phyloP scores from a whole-genome alignment of 2,329 filamentous ascomycete species.

The Penicillium capsulatum region DNA sequence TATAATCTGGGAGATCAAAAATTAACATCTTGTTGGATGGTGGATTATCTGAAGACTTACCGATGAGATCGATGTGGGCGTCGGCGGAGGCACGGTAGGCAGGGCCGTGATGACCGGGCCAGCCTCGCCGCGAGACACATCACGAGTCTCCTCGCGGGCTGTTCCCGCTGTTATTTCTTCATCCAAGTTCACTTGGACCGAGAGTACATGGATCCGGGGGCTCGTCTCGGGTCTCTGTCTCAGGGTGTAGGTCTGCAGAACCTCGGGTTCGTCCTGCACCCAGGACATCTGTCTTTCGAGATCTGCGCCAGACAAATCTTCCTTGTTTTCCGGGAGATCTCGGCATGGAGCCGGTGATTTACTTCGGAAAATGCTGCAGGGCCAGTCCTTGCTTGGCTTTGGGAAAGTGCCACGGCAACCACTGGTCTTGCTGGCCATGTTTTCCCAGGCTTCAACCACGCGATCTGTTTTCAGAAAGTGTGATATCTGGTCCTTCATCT shows the following conservation, averaged over 20 bases:
- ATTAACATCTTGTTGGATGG: too few relatives aligned
- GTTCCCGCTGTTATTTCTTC: conserved; percentile 15
- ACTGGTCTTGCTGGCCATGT: conserved; percentile 20
- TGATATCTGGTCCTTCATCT: conserved; percentile 31
- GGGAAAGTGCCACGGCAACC: conserved; percentile 11
- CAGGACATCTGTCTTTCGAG: conserved; percentile 29
- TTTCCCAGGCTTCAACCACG: conserved; percentile 33
- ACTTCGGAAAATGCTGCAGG: conserved; percentile 31
- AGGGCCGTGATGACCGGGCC: conserved; percentile 16
- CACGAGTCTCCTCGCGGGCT: neutral
- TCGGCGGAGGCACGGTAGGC: conserved; percentile 6
- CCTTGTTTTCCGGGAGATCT: conserved; percentile 5
- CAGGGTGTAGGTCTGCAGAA: conserved; percentile 30
- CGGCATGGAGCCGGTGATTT: conserved; percentile 20
- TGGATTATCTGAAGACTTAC: conserved; percentile 1
- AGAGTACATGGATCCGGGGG: conserved; percentile 32
- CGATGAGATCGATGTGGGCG: conserved; percentile 5
- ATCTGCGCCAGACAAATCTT: conserved; percentile 12
- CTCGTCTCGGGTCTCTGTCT: conserved; percentile 25
- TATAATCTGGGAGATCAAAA: neutral
- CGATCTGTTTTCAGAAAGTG: conserved; percentile 34
- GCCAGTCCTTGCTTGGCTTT: conserved; percentile 23
- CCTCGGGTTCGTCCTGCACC: conserved; percentile 26
- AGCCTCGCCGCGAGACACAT: conserved; percentile 4
- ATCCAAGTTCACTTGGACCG: conserved; percentile 24